These are phyloP conservation scores for Lactarius vividus DNA, from an alignment of 768 basidiomycete genomes.

Conservation along the genomic window DNA sequence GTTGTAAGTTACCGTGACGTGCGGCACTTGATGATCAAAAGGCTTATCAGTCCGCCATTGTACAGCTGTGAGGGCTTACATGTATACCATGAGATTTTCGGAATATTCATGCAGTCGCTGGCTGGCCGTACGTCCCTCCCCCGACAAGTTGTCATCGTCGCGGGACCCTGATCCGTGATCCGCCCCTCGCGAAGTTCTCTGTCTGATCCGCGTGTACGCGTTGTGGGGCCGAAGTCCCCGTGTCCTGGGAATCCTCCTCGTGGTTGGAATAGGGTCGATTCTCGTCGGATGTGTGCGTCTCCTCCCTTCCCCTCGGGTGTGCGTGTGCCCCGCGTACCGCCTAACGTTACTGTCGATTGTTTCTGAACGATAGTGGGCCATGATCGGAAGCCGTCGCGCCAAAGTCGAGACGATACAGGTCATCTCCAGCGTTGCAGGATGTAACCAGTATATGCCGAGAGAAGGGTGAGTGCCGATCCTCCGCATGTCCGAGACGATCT, in stretches of 20 bases:
- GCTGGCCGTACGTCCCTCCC: slow-evolving; percentile 10
- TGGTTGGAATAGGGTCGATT: background rate
- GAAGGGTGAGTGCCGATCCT: slow-evolving; percentile 6
- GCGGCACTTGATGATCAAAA: background rate
- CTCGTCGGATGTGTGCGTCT: background rate
- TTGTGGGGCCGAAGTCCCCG: slow-evolving; percentile 12
- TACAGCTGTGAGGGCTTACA: slow-evolving; percentile 11
- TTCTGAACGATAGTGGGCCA: background rate
- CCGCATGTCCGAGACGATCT: background rate
- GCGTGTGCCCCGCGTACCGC: background rate
- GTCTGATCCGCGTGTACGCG: slow-evolving; percentile 10
- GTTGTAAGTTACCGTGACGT: slow-evolving; percentile 4
- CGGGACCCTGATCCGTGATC: background rate
- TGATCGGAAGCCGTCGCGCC: background rate
- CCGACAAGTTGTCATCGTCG: no score
- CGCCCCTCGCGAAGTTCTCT: background rate
- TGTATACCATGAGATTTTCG: background rate
- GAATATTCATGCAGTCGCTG: slow-evolving; percentile 1
- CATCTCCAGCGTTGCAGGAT: slow-evolving; percentile 7
- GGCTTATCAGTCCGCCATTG: background rate
- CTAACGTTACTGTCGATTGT: background rate
- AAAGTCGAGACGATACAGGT: slow-evolving; percentile 1
- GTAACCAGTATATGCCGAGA: slow-evolving; percentile 5
- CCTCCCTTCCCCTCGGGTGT: background rate
- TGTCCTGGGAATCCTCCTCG: background rate